Base-by-base conservation (phyloP, 1,284 basidiomycete genomes). In the Thelephora terrestris region DNA sequence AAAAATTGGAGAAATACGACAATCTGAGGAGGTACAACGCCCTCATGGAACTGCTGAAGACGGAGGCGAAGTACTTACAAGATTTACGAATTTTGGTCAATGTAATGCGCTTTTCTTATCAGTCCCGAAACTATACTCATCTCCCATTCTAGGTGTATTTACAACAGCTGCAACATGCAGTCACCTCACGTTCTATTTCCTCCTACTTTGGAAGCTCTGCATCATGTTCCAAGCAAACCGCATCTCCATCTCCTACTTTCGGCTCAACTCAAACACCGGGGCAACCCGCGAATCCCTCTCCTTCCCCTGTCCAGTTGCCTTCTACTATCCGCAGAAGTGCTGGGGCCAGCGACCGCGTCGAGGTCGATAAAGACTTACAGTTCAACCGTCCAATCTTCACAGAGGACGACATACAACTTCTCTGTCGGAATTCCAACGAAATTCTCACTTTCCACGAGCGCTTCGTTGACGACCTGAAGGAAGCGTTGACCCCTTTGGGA, bases 21-120 rank as follows among this genome's bases (percentile, higher is more conserved):
- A 6, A 18, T 21, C 12, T 50, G 58, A 69, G 78, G 49, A 73
- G 73, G 48, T 80, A 75, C 52, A 79, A 90, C 55, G 83, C 84
- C 2, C 71, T 91, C 50, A 70, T 76, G 57, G 92, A 96, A 65
- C 71, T 96, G 29, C 72, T 94, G 29, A 74, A 79, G 52, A 93
- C 91, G 0, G 92, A 96, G 66, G 71, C 81, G 17, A 78, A 79
- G 5, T 96, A 95, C 61, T 73, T 91, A 12, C 65, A 74, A 46
- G 89, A 92, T 62, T 64, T 96, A 54, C 76, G 79, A 50, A 75
- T 76, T 12, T 73, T 96, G 38, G 83, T 91, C 42, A 76, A 75
- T 55, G 88, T 89, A 61, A 56, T 76, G 63, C 29, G 48, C 4
- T 46, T 43, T 36, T 47, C 44, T 21, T 23, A 18, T 6, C 6